Evolutionary conservation across 2,329 filamentous ascomycete species (phyloP).

Genomic region (Dothistroma septosporum): DNA sequence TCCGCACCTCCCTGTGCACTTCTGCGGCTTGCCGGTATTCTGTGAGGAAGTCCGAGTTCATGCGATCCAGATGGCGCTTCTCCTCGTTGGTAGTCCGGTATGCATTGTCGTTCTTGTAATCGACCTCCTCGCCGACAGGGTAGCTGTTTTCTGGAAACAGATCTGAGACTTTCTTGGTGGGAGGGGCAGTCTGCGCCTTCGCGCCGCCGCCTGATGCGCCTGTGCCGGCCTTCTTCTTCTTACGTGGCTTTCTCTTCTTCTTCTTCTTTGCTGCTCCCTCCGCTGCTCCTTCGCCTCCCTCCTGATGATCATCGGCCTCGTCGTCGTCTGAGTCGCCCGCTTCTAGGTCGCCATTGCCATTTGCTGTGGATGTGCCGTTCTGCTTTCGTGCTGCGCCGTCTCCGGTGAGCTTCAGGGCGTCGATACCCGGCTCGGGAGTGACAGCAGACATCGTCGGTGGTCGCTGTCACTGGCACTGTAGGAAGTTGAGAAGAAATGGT

Average conservation of each 20-base stretch:
- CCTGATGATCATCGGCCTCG: constrained; percentile 29
- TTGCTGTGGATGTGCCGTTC: constrained; percentile 22
- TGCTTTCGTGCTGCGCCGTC: constrained; percentile 19
- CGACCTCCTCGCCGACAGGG: constrained; percentile 46
- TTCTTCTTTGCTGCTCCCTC: constrained; percentile 42
- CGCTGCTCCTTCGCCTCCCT: constrained; percentile 22
- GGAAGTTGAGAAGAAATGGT: not conserved
- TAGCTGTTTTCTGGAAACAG: constrained; percentile 46
- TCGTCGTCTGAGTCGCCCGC: constrained; percentile 35
- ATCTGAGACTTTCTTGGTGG: constrained; percentile 44
- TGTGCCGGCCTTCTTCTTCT: constrained; percentile 37
- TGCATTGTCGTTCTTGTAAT: constrained; percentile 44
- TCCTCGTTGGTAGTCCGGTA: constrained; percentile 48
- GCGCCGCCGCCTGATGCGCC: constrained; percentile 30
- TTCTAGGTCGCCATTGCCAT: constrained; percentile 31
- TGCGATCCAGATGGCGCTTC: constrained; percentile 41
- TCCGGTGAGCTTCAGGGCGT: constrained; percentile 25
- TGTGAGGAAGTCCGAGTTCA: constrained; percentile 47
- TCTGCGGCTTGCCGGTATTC: constrained; percentile 57
- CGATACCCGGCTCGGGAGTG: constrained; percentile 26
- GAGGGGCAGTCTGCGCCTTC: constrained; percentile 44
- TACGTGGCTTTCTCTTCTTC: constrained; percentile 45
- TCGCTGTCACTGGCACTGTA: not conserved
- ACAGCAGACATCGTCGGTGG: constrained; percentile 29
- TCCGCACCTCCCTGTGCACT: constrained; percentile 53